A percentile compares a stretch with the other conserved stretches of the same genome.
phyloP scores from a whole-genome alignment of 2,329 filamentous ascomycete species.

The Monosporascus sp. region DNA sequence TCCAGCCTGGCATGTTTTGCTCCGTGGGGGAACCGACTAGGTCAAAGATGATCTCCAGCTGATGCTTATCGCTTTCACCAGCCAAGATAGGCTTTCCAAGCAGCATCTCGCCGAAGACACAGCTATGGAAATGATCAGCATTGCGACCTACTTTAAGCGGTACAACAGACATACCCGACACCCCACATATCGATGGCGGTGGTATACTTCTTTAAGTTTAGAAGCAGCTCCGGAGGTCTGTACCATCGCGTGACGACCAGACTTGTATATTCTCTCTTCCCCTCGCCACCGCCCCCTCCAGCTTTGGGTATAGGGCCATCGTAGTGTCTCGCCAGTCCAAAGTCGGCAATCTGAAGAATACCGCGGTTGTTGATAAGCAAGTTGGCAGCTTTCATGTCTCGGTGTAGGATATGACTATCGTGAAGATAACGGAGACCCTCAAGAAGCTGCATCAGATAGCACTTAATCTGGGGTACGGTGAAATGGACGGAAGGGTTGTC shows the following conservation, averaged over 20 bases:
- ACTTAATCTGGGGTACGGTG: slow-evolving; percentile 89
- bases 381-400: slow-evolving; percentile 99
- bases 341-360: slow-evolving; percentile 93
- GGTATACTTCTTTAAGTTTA: slow-evolving; percentile 88
- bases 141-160: neutral
- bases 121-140: slow-evolving; percentile 45
- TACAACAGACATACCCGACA: slow-evolving; percentile 62
- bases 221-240: slow-evolving; percentile 82
- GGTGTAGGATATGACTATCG: slow-evolving; percentile 82
- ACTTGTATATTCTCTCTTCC: slow-evolving; percentile 87
- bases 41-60: slow-evolving; percentile 90
- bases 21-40: slow-evolving; percentile 87
- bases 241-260: slow-evolving; percentile 98
- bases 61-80: slow-evolving; percentile 82
- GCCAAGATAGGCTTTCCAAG: slow-evolving; percentile 87
- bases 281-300: slow-evolving; percentile 76
- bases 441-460: slow-evolving; percentile 90
- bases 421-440: slow-evolving; percentile 88
- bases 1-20: slow-evolving; percentile 90
- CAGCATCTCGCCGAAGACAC: slow-evolving; percentile 97
- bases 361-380: slow-evolving; percentile 92
- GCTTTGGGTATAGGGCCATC: slow-evolving; percentile 74
- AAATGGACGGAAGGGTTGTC: slow-evolving; percentile 91
- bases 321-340: slow-evolving; percentile 89
- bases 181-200: slow-evolving; percentile 98